Conservation (phyloP, 2,329 filamentous ascomycete genomes). For the Exophiala bonariae region DNA sequence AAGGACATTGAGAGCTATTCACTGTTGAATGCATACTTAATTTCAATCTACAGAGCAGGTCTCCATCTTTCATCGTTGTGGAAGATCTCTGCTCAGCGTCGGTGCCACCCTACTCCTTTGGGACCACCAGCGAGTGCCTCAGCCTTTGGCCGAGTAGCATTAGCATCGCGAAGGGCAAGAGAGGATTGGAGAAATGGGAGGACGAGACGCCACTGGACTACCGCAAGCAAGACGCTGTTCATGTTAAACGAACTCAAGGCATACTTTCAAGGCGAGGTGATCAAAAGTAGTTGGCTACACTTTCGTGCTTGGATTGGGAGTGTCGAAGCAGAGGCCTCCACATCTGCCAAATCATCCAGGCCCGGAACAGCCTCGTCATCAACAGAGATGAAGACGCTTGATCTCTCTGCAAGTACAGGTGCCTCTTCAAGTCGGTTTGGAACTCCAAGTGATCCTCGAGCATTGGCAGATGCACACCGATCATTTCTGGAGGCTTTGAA, state of each 20-base stretch:
- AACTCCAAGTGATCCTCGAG: slow-evolving; percentile 67
- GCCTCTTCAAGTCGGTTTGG: neutral
- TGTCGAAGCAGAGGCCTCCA: slow-evolving; percentile 31
- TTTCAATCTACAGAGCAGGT: slow-evolving; percentile 82
- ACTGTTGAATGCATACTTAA: slow-evolving; percentile 80
- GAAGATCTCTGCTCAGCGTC: slow-evolving; percentile 77
- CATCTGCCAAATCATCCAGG: slow-evolving; percentile 33
- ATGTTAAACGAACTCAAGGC: slow-evolving; percentile 83
- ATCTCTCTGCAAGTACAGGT: slow-evolving; percentile 3
- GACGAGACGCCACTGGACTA: slow-evolving; percentile 87
- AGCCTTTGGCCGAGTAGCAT: slow-evolving; percentile 59
- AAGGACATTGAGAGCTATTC: slow-evolving; percentile 79
- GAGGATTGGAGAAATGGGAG: slow-evolving; percentile 62
- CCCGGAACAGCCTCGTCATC: slow-evolving; percentile 36
- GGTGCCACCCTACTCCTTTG: slow-evolving; percentile 73
- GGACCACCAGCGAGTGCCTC: slow-evolving; percentile 64
- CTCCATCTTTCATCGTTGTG: slow-evolving; percentile 81
- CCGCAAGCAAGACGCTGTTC: slow-evolving; percentile 81
- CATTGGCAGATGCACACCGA: slow-evolving; percentile 75
- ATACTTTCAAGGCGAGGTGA: slow-evolving; percentile 87
- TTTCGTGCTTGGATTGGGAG: slow-evolving; percentile 73
- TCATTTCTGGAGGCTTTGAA: slow-evolving; percentile 69
- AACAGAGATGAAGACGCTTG: slow-evolving; percentile 13
- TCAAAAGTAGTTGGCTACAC: slow-evolving; percentile 76
- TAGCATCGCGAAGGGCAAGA: slow-evolving; percentile 63